Evolutionary conservation across 1,284 basidiomycete species (phyloP).

Genomic region (Erythrobasidium hasegawianum): DNA sequence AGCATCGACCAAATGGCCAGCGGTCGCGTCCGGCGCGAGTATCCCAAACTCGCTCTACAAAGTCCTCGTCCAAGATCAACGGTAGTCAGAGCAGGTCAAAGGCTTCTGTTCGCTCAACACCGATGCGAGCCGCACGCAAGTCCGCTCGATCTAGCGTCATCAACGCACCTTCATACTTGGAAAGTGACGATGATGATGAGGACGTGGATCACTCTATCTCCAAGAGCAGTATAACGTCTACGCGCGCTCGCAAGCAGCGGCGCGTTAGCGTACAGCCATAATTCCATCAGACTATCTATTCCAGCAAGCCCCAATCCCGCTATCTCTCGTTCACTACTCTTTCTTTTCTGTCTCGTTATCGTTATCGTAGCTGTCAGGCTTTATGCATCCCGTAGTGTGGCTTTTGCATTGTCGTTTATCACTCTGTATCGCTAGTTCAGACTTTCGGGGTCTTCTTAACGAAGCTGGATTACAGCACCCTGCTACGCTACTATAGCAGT

Average conservation of each 20-base stretch:
- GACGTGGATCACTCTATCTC: not conserved
- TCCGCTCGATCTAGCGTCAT: constrained; percentile 22
- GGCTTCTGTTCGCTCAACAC: not conserved
- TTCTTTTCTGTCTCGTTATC: no score
- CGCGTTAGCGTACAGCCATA: constrained; percentile 15
- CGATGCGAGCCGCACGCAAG: not conserved
- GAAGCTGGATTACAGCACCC: not conserved
- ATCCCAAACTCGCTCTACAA: not conserved
- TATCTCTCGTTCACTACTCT: no score
- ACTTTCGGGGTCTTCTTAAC: not conserved
- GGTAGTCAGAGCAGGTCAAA: not conserved
- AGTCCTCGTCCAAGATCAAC: not conserved
- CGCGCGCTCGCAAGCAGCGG: constrained; percentile 20
- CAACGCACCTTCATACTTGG: constrained; percentile 10
- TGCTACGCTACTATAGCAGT: not conserved
- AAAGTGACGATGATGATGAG: constrained; percentile 27
- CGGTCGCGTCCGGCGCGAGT: not conserved
- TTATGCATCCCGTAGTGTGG: no score
- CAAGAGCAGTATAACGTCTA: not conserved
- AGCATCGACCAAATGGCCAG: not conserved
- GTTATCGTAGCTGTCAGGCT: no score
- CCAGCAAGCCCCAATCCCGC: no score
- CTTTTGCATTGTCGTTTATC: no score
- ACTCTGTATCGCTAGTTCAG: not conserved
- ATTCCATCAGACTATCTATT: no score